Base-by-base conservation (phyloP, 2,329 filamentous ascomycete species). In the Aspergillus jensenii region DNA sequence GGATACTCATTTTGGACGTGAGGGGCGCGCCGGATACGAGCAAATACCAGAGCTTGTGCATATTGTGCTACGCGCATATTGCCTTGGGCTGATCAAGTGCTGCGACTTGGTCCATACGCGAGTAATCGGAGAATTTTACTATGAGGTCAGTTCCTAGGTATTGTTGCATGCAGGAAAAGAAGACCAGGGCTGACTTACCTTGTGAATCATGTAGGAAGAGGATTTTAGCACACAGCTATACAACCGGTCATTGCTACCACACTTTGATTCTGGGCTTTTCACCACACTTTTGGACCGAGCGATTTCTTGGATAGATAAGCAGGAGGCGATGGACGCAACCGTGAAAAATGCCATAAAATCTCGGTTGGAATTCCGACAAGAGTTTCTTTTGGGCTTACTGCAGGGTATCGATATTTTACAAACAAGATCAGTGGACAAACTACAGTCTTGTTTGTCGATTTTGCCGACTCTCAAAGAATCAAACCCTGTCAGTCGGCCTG, bases 141-240 rank as follows among this genome's bases (percentile, higher is more conserved):
- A 93, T 67, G 95, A 99, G 83, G 90, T 90, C 73, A 62, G 78
- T 71, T 17, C 11, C 11, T 39, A 17, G 9, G 23, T 19, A 27
- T 41, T 6, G 40, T 39, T 15, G 6, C 11, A 27, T 19, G 12
- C 14, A 46, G 19, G 15, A 14, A 43, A 6, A 8, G 4, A 9
- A 8, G 3, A 6, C 21, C 14, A 21, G 5, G 40, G 41, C 50
- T 37, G 11, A 14, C 27, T 15, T 19, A 19, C 19, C 48, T 27
- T 45, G 9, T 17, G 31, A 6, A 17, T 15, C 50, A 4, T 55
- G 45, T 64, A 93, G 88, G 95, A 99, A 76, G 95, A 99, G 75
- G 95, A 99, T 69, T 97, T 99, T 71, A 91, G 96, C 19, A 93
- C 91, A 6, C 92, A 96, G 72, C 90, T 93, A 0, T 98, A 95